These are phyloP conservation scores for Conticribra guillardii DNA, from an alignment of 108 stramenopile species.

Conservation along the genomic window DNA sequence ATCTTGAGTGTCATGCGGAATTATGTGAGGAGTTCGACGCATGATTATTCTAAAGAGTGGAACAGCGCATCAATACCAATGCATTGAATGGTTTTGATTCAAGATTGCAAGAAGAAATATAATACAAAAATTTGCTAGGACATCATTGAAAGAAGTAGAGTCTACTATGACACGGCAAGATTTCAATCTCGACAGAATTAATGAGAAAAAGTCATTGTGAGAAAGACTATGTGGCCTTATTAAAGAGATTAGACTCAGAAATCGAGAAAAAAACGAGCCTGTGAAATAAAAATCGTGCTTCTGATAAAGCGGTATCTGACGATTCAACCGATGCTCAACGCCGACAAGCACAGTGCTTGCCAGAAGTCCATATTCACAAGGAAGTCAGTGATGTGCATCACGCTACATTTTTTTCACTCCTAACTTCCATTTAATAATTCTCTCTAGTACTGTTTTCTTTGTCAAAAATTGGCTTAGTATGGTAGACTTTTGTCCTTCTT, in stretches of 20 bases:
- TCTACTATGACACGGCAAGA: neutral
- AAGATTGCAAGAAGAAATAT: no score
- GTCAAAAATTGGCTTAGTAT: neutral
- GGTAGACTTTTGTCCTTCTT: neutral
- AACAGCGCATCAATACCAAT: no score
- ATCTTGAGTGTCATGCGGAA: neutral
- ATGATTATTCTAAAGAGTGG: no score
- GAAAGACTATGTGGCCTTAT: neutral
- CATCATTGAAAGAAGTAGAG: neutral
- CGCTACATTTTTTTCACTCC: neutral
- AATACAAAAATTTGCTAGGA: neutral
- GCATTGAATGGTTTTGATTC: no score
- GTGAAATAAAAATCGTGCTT: neutral
- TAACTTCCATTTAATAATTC: neutral
- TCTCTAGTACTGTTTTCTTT: neutral
- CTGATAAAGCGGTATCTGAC: neutral
- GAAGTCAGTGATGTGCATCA: no score
- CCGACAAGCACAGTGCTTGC: no score
- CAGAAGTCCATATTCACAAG: no score
- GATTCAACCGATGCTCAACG: no score
- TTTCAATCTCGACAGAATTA: neutral
- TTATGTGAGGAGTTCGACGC: slow-evolving; percentile 10
- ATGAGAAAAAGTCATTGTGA: neutral
- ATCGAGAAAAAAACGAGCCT: neutral
- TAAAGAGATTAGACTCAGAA: neutral